These are phyloP conservation scores for Viola odorata DNA, from an alignment of 345 rosid genomes.

Conservation along the genomic window DNA sequence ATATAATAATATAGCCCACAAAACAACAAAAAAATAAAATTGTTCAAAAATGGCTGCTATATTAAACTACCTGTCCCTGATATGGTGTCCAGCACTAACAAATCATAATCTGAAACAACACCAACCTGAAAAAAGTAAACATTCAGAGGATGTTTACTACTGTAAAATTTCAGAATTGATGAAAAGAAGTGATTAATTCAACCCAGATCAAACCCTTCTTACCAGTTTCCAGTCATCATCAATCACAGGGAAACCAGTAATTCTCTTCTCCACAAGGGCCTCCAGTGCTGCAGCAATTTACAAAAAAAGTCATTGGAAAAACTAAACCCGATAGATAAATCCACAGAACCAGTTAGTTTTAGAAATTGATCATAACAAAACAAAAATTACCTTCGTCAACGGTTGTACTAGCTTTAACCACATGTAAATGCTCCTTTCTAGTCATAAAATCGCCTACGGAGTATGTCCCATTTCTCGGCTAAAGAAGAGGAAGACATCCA, in stretches of 20 bases:
- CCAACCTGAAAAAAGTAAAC: constrained; percentile 57
- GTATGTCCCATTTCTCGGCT: constrained; percentile 55
- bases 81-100: constrained; percentile 76
- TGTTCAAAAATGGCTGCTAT: background rate
- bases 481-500: constrained; percentile 10
- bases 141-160: no score
- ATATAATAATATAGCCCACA: background rate
- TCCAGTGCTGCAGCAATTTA: constrained; percentile 49
- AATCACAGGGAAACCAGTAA: constrained; percentile 88
- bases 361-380: background rate
- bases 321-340: background rate
- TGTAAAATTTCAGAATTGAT: no score
- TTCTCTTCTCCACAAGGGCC: constrained; percentile 61
- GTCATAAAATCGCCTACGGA: constrained; percentile 94
- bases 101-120: constrained; percentile 93
- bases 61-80: constrained; percentile 46
- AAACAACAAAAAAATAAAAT: background rate
- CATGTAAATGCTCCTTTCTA: constrained; percentile 59
- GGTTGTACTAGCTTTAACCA: constrained; percentile 67
- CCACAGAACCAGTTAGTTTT: background rate
- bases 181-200: no score
- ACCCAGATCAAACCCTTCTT: constrained; percentile 6
- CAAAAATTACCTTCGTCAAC: constrained; percentile 66
- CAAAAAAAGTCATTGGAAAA: constrained; percentile 7
- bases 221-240: constrained; percentile 81